Conservation (phyloP, 768 basidiomycete species). For the Chalciporus pseudorubinellus region DNA sequence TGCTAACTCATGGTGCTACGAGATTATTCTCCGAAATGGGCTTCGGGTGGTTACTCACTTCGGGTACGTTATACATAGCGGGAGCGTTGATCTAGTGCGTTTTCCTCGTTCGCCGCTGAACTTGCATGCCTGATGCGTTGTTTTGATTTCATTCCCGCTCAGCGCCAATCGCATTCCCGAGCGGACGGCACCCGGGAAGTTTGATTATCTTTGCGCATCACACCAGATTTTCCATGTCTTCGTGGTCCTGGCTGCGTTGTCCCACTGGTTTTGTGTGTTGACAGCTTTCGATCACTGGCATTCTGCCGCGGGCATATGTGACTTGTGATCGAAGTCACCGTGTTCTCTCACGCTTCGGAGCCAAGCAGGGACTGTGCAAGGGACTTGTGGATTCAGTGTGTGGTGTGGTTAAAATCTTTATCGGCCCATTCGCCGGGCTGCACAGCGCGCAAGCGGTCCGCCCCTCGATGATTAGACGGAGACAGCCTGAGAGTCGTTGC, state of each 20-base stretch:
- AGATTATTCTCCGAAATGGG: conserved; percentile 62
- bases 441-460: conserved; percentile 5
- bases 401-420: conserved; percentile 20
- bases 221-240: conserved; percentile 90
- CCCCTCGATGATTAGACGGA: conserved; percentile 26
- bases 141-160: conserved; percentile 36
- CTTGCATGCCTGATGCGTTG: conserved; percentile 23
- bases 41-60: conserved; percentile 63
- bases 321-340: conserved; percentile 25
- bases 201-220: conserved; percentile 76
- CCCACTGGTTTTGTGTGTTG: conserved; percentile 60
- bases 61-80: conserved; percentile 71
- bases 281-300: conserved; percentile 62
- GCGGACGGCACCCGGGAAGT: conserved; percentile 66
- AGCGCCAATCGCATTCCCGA: conserved; percentile 88
- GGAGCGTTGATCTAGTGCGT: conserved; percentile 85
- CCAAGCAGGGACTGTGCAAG: conserved; percentile 1
- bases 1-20: conserved; percentile 55
- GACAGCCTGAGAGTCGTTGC: conserved; percentile 30
- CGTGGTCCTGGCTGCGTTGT: conserved; percentile 69
- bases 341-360: conserved; percentile 22
- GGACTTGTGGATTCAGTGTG: conserved; percentile 9
- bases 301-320: conserved; percentile 20
- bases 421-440: conserved; percentile 17
- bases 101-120: conserved; percentile 27